These are phyloP conservation scores for Metschnikowia cubensis DNA, from an alignment of 805 yeast species.

Conservation along the genomic window DNA sequence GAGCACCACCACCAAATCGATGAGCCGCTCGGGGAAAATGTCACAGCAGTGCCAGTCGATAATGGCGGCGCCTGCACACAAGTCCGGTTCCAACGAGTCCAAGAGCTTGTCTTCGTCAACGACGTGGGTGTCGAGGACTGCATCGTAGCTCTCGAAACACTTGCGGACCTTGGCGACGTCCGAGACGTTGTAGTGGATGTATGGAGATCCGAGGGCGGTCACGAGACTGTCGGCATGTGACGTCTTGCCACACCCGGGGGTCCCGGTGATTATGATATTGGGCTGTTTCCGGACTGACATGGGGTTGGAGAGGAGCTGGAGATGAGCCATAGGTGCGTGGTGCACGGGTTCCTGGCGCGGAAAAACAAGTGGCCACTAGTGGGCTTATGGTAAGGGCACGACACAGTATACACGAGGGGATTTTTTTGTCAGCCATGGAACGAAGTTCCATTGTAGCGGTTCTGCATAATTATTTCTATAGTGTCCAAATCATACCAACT, in stretches of 20 bases:
- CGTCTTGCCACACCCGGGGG: constrained; percentile 90
- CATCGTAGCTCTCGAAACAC: constrained; percentile 82
- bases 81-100: constrained; percentile 73
- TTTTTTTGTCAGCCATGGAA: too few relatives aligned
- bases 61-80: constrained; percentile 82
- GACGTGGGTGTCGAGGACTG: constrained; percentile 75
- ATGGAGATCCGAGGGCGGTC: constrained; percentile 43
- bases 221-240: constrained; percentile 64
- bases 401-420: too few relatives aligned
- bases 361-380: too few relatives aligned
- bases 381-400: too few relatives aligned
- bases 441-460: too few relatives aligned
- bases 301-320: not conserved
- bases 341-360: not conserved
- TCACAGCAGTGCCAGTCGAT: constrained; percentile 99
- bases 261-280: constrained; percentile 88
- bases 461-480: too few relatives aligned
- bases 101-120: constrained; percentile 89
- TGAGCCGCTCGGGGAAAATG: constrained; percentile 85
- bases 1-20: constrained; percentile 88
- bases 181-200: constrained; percentile 61
- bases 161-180: constrained; percentile 75
- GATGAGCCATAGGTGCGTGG: not conserved
- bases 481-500: too few relatives aligned
- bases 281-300: constrained; percentile 32